These are phyloP conservation scores for Cynanchum wilfordii DNA, from an alignment of 257 asterid species.

Conservation along the genomic window DNA sequence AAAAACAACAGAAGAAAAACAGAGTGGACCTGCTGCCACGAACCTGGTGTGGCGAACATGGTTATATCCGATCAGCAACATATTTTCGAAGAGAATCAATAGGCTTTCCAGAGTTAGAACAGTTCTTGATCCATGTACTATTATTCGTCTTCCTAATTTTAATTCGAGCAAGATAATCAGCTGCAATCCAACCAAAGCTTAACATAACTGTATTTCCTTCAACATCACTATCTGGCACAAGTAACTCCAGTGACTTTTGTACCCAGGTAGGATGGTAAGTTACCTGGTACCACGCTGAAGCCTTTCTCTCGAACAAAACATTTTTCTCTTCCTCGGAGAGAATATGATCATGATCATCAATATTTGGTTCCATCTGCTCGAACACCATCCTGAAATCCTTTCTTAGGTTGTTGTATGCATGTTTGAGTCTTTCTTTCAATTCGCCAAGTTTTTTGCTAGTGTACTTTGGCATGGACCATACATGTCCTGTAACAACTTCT, in stretches of 20 bases:
- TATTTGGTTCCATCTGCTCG: conserved; percentile 48
- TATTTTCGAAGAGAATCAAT: conserved; percentile 65
- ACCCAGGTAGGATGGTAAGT: conserved; percentile 68
- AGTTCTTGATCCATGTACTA: conserved; percentile 28
- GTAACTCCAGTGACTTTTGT: conserved; percentile 39
- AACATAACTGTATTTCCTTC: conserved; percentile 51
- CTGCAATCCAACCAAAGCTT: conserved; percentile 97
- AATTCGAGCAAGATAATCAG: conserved; percentile 76
- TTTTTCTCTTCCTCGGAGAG: conserved; percentile 59
- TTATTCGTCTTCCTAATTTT: conserved; percentile 34
- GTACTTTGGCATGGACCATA: conserved; percentile 85
- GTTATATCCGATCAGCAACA: conserved; percentile 61
- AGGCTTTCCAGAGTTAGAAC: conserved; percentile 40
- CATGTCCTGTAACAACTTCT: conserved; percentile 82
- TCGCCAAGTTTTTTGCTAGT: conserved; percentile 67
- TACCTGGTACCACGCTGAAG: conserved; percentile 91
- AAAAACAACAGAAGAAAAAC: neutral
- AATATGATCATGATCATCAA: conserved; percentile 16
- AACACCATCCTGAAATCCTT: conserved; percentile 75
- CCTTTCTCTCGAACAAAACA: conserved; percentile 58
- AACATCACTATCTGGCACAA: conserved; percentile 32
- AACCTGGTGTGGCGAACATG: neutral
- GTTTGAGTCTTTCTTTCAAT: conserved; percentile 76
- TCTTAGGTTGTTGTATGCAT: conserved; percentile 56
- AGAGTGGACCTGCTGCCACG: conserved; percentile 22